A percentile compares a stretch with the other conserved stretches of the same genome.
Evolutionary conservation across 2,329 filamentous ascomycete genomes (phyloP).

Genomic region (Hymenoscyphus occultus): DNA sequence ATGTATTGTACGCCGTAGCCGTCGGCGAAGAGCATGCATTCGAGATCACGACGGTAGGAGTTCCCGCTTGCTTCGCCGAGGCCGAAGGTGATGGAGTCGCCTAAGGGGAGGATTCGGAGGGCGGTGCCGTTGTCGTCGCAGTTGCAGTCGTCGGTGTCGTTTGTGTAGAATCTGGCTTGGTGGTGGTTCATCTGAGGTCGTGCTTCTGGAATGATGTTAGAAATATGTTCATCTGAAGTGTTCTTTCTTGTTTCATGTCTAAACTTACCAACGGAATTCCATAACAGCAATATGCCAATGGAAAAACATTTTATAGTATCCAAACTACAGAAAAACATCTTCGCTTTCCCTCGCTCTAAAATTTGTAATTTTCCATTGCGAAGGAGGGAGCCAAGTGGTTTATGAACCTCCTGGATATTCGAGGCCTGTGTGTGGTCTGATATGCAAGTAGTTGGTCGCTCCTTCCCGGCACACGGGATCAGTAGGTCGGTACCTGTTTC

Average conservation of each 20-base stretch:
- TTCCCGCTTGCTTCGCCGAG: background rate
- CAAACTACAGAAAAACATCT: background rate
- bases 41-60: conserved; percentile 8
- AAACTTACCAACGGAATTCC: background rate
- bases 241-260: background rate
- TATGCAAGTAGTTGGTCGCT: background rate
- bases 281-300: background rate
- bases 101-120: conserved; percentile 10
- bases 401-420: background rate
- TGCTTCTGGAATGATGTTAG: background rate
- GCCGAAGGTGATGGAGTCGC: conserved; percentile 6
- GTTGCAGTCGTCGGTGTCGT: too few species aligned
- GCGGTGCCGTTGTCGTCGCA: background rate
- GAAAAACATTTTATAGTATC: background rate
- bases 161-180: background rate
- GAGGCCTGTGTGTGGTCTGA: background rate
- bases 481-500: background rate
- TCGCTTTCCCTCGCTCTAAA: background rate
- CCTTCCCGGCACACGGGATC: too few species aligned
- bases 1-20: conserved; percentile 7
- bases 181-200: background rate
- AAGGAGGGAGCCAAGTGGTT: background rate
- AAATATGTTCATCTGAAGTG: background rate
- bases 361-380: background rate
- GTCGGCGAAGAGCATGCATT: conserved; percentile 1